Evolutionary conservation across 192 early-diverging fungal species (phyloP), one percentile per base, ranked within the genome.

Genomic region (Coemansia sp.): DNA sequence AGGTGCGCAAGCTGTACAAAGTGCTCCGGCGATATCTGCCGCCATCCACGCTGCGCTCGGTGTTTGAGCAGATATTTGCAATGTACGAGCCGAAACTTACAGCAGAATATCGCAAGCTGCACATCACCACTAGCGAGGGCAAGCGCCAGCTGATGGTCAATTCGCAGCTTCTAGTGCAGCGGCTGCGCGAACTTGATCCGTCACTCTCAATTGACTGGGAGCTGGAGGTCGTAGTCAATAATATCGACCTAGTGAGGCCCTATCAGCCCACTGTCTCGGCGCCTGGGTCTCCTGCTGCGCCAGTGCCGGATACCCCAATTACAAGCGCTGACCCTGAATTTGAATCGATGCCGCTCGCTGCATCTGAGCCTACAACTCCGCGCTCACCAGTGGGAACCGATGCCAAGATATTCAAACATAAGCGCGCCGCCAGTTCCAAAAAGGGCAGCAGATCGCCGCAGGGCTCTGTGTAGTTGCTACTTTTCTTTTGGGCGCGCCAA

Each of bases 11-110:
- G 16, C 82, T 99, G 60, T 93, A 98, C 74, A 93, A 92, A 62
- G 94, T 99, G 10, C 65, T 99, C n/a, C 76, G 84, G 44, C 89
- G 91, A 62, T 97, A 94, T 58, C 74, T 99, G 27, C 89, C 91
- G 12, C 69, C 75, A 0, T 73, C 89, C 5, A 81, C 83, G 24
- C 74, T 98, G 75, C 81, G 90, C 84, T 58, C 70, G 0, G 84
- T 98, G 16, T 90, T 98, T 85, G 69, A 81, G 22, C 83, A 88
- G 57, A 91, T 98, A 0, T 92, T 96, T 47, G 62, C 81, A 34
- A 83, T 85, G 41, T 98, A 96, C 57, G 89, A 87, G 26, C 82
- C 76, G 16, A 83, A 87, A 62, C 76, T 98, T 24, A 90, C 88
- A 0, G 54, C 56, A 32, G 65, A 74, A 34, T 74, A 74, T 53